Evolutionary conservation across 1,139 yeast genomes (phyloP).

Genomic region (Candida sojae): DNA sequence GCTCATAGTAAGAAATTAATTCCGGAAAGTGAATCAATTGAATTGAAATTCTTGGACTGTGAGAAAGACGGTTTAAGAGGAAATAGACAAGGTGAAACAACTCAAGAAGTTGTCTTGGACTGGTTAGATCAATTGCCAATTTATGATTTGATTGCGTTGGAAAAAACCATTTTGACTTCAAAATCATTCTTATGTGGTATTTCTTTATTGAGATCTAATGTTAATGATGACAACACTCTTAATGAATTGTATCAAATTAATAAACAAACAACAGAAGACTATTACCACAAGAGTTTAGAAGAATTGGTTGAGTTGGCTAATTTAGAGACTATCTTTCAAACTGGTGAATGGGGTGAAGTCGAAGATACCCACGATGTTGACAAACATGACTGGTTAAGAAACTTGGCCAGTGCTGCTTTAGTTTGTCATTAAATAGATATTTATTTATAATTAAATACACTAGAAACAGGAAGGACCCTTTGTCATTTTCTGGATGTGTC

Average conservation of each 20-base stretch:
- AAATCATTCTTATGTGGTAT: conserved; percentile 86
- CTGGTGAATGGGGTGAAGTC: conserved; percentile 95
- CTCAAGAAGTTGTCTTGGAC: conserved; percentile 60
- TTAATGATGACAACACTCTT: conserved; percentile 23
- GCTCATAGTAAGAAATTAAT: conserved; percentile 29
- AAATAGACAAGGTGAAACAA: conserved; percentile 63
- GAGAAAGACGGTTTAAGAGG: conserved; percentile 82
- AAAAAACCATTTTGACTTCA: conserved; percentile 80
- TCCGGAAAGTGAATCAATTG: conserved; percentile 23
- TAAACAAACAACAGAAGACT: conserved; percentile 24
- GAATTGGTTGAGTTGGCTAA: conserved; percentile 78
- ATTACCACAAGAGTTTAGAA: conserved; percentile 51
- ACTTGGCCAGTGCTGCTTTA: conserved; percentile 79
- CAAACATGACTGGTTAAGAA: conserved; percentile 82
- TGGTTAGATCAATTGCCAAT: conserved; percentile 66
- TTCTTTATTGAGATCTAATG: conserved; percentile 41
- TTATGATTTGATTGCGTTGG: conserved; percentile 86
- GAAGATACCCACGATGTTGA: conserved; percentile 98
- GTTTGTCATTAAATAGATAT: conserved; percentile 27
- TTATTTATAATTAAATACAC: not conserved
- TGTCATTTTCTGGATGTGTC: not conserved
- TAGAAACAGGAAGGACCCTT: not conserved
- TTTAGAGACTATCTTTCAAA: conserved; percentile 81
- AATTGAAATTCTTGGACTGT: conserved; percentile 67
- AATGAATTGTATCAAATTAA: conserved; percentile 36